Conservation (phyloP, 2,329 filamentous ascomycete genomes). For the Colletotrichum neosansevieriae region DNA sequence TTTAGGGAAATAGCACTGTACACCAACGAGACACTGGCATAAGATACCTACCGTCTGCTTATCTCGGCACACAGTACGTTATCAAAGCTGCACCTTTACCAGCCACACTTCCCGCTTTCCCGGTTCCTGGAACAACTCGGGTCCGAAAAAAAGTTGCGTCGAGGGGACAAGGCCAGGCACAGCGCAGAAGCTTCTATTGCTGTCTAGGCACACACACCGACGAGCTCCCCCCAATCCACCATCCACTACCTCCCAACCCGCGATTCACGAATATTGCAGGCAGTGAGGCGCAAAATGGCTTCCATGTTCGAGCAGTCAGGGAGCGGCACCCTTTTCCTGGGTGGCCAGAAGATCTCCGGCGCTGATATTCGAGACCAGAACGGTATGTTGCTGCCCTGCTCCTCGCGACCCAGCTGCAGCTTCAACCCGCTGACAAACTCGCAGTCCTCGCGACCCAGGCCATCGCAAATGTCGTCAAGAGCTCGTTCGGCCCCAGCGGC, state of each 20-base stretch:
- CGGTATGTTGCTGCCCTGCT: slow-evolving; percentile 63
- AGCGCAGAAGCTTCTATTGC: slow-evolving; percentile 42
- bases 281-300: slow-evolving; percentile 71
- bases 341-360: slow-evolving; percentile 97
- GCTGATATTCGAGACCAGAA: slow-evolving; percentile 98
- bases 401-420: slow-evolving; percentile 26
- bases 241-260: slow-evolving; percentile 35
- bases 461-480: slow-evolving; percentile 99
- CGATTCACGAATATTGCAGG: slow-evolving; percentile 29
- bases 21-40: fast-evolving
- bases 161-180: slow-evolving; percentile 36
- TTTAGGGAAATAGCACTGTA: neutral
- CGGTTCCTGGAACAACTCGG: slow-evolving; percentile 41
- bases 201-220: slow-evolving; percentile 40
- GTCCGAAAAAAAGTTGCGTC: slow-evolving; percentile 42
- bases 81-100: slow-evolving; percentile 12
- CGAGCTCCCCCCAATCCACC: slow-evolving; percentile 28
- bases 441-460: slow-evolving; percentile 93
- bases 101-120: slow-evolving; percentile 35
- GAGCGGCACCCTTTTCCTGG: slow-evolving; percentile 96
- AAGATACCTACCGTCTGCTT: neutral
- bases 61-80: neutral
- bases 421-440: slow-evolving; percentile 44
- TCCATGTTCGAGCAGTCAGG: slow-evolving; percentile 96
- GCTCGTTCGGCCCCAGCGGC: slow-evolving; percentile 95